Conservation (phyloP, 1,284 basidiomycete species). For the Microbotryum lychnidis-dioicae region DNA sequence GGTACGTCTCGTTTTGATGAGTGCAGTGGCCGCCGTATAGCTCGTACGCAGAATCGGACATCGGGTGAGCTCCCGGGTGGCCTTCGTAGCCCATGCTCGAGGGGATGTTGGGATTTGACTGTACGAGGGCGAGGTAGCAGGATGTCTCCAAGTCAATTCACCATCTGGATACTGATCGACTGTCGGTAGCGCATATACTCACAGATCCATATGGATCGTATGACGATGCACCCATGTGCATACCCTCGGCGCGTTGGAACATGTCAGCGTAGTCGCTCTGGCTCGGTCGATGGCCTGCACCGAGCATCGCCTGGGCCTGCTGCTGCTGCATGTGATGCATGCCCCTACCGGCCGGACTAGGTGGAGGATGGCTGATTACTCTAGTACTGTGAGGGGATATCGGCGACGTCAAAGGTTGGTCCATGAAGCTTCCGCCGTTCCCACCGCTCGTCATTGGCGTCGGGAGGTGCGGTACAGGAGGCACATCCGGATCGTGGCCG, state of each 20-base stretch:
- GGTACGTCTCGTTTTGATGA: no score
- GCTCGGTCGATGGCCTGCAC: constrained; percentile 8
- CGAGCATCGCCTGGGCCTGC: constrained; percentile 2
- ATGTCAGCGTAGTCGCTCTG: constrained; percentile 22
- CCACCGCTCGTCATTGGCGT: constrained; percentile 12
- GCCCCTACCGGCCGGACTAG: constrained; percentile 5
- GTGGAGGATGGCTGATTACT: constrained; percentile 12
- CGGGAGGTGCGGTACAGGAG: constrained; percentile 23
- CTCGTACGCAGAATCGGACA: no score
- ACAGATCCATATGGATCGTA: not conserved
- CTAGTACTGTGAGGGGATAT: constrained; percentile 8
- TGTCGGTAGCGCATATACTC: no score
- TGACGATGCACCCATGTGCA: constrained; percentile 8
- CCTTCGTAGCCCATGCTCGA: no score
- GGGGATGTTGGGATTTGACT: no score
- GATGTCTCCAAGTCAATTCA: no score
- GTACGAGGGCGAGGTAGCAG: no score
- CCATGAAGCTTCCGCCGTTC: constrained; percentile 8
- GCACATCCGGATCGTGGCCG: constrained; percentile 4
- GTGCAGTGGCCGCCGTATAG: no score
- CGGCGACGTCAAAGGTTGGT: not conserved
- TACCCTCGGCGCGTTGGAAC: constrained; percentile 21
- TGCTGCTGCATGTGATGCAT: constrained; percentile 18
- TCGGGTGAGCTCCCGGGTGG: no score
- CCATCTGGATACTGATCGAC: no score